Percentiles rank a stretch among this genome's conserved stretches.
phyloP scores from a whole-genome alignment of 108 stramenopile genomes.

The Cyclostephanos invisitatus region DNA sequence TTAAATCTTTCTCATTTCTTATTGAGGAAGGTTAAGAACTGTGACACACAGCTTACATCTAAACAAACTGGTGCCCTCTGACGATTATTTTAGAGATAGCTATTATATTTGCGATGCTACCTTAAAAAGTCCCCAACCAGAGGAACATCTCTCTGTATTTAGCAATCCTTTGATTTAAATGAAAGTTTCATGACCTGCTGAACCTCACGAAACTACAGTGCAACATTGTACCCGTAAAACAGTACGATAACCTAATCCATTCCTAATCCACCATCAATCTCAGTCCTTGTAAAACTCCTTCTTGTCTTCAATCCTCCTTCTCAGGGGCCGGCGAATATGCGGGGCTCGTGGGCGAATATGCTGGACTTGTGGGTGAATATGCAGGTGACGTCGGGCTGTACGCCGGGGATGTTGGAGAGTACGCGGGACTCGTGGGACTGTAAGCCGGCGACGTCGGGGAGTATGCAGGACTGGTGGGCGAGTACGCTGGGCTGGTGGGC shows the following conservation, averaged over 20 bases:
- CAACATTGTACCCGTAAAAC: not conserved
- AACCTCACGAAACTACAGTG: not conserved
- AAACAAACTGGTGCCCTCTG: too few species aligned
- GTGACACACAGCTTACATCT: too few species aligned
- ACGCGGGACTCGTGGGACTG: conserved; percentile 79
- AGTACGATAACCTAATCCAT: not conserved
- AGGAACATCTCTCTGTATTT: not conserved
- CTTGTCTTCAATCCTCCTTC: conserved; percentile 4
- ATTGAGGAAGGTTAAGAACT: too few species aligned
- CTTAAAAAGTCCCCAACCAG: too few species aligned
- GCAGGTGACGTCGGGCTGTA: conserved; percentile 77
- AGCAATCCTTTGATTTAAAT: not conserved
- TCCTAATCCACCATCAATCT: not conserved
- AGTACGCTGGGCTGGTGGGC: conserved; percentile 52
- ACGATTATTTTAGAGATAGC: too few species aligned
- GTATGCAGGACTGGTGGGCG: conserved; percentile 89
- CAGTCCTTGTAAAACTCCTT: not conserved
- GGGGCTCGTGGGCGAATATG: conserved; percentile 72
- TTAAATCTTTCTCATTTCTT: too few species aligned
- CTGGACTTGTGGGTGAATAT: conserved; percentile 76
- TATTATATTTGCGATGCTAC: too few species aligned
- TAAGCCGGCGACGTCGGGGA: conserved; percentile 83
- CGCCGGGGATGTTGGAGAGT: conserved; percentile 75
- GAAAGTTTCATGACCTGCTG: not conserved
- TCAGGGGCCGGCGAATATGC: conserved; percentile 45